These are phyloP conservation scores for Terana coerulea DNA, from an alignment of 768 basidiomycete species.

Conservation along the genomic window DNA sequence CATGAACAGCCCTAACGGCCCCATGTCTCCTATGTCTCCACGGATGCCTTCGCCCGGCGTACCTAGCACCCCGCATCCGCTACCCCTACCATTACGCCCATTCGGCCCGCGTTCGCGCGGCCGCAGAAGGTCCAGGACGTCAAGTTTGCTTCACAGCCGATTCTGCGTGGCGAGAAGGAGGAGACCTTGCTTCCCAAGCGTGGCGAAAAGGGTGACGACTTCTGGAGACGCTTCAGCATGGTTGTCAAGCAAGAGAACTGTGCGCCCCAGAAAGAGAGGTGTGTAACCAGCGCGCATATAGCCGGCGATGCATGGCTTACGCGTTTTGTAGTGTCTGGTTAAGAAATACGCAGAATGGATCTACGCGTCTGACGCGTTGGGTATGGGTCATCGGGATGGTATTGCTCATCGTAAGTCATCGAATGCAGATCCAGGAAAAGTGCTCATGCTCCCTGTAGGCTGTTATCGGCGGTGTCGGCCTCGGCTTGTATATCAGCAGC, in stretches of 20 bases:
- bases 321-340: slow-evolving; percentile 55
- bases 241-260: slow-evolving; percentile 64
- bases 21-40: slow-evolving; percentile 25
- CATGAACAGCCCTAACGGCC: slow-evolving; percentile 19
- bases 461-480: slow-evolving; percentile 52
- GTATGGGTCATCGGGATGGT: slow-evolving; percentile 67
- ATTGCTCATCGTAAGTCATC: slow-evolving; percentile 45
- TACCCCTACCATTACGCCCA: slow-evolving; percentile 78
- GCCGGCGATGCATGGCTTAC: neutral
- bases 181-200: slow-evolving; percentile 63
- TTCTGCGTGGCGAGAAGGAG: slow-evolving; percentile 67
- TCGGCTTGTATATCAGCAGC: slow-evolving; percentile 59
- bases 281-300: neutral
- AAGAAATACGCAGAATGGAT: slow-evolving; percentile 52
- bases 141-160: slow-evolving; percentile 47
- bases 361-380: slow-evolving; percentile 55
- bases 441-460: slow-evolving; percentile 26
- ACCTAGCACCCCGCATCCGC: slow-evolving; percentile 63
- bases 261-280: slow-evolving; percentile 46
- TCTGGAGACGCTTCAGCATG: slow-evolving; percentile 85
- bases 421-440: neutral
- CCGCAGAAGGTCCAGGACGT: slow-evolving; percentile 44
- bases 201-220: slow-evolving; percentile 76
- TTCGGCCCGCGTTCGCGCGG: slow-evolving; percentile 72
- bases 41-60: slow-evolving; percentile 28